Percentiles rank a stretch among this genome's conserved stretches.
phyloP scores from a whole-genome alignment of 2,329 filamentous ascomycete genomes.

The Trichoderma atroviride region DNA sequence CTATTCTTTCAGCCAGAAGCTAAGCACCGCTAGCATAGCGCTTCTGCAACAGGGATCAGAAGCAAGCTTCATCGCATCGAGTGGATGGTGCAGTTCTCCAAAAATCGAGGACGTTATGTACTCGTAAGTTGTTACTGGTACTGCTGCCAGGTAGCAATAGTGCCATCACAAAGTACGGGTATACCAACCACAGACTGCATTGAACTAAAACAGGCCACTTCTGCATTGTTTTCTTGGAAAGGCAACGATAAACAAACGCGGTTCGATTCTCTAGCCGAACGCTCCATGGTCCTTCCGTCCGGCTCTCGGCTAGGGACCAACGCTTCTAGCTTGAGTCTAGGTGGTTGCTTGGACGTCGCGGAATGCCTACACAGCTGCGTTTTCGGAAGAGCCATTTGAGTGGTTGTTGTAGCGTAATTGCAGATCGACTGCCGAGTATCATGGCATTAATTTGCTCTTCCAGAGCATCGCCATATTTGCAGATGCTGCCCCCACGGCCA shows the following conservation, averaged over 20 bases:
- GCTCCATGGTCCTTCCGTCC: background rate
- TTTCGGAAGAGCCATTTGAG: background rate
- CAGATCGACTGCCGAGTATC: background rate
- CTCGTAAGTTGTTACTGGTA: background rate
- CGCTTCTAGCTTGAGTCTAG: background rate
- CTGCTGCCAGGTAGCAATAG: background rate
- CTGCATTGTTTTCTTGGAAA: background rate
- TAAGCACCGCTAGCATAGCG: conserved; percentile 9
- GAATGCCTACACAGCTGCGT: background rate
- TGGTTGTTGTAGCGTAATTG: background rate
- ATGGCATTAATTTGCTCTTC: background rate
- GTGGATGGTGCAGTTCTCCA: background rate
- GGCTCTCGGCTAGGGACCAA: background rate
- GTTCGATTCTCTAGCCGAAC: background rate
- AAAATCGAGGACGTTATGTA: background rate
- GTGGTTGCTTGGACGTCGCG: background rate
- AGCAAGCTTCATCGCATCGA: conserved; percentile 1
- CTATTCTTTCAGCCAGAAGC: conserved; percentile 5
- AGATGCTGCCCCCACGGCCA: background rate
- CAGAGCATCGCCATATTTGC: background rate
- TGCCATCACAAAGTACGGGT: background rate
- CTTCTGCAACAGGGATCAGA: conserved; percentile 10
- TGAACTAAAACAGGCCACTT: background rate
- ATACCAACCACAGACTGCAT: background rate
- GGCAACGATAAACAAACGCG: background rate